Evolutionary conservation across 441 rosid genomes (phyloP).

Genomic region (Gossypium trilobum): DNA sequence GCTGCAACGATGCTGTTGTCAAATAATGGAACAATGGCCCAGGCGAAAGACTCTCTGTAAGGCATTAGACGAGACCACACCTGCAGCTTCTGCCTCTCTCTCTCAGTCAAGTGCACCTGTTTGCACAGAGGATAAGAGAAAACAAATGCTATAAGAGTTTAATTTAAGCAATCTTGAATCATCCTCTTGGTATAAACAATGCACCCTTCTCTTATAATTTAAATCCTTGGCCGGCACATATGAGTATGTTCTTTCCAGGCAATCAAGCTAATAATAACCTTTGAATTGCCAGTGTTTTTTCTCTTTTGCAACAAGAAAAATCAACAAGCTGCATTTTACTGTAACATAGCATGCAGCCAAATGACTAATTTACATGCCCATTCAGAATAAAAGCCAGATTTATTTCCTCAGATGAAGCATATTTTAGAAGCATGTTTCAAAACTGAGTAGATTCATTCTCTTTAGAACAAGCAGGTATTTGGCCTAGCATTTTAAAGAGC

Average conservation of each 20-base stretch:
- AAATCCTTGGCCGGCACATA: not conserved
- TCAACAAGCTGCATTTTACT: not conserved
- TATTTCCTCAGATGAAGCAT: not conserved
- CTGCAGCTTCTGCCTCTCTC: constrained; percentile 97
- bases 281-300: not conserved
- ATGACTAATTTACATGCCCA: not conserved
- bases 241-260: not conserved
- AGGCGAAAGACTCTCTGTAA: constrained; percentile 90
- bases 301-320: not conserved
- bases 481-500: not conserved
- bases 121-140: constrained; percentile 15
- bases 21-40: constrained; percentile 98
- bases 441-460: not conserved
- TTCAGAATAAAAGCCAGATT: not conserved
- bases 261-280: not conserved
- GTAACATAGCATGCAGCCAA: not conserved
- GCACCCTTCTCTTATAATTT: not conserved
- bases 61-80: constrained; percentile 99
- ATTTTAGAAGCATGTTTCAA: not conserved
- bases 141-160: not conserved
- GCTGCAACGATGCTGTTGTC: constrained; percentile 75
- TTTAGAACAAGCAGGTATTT: not conserved
- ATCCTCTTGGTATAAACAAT: not conserved
- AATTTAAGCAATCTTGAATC: not conserved
- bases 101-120: constrained; percentile 87